These are phyloP conservation scores for Earliella scabrosa DNA, from an alignment of 1,284 basidiomycete species.

Conservation along the genomic window DNA sequence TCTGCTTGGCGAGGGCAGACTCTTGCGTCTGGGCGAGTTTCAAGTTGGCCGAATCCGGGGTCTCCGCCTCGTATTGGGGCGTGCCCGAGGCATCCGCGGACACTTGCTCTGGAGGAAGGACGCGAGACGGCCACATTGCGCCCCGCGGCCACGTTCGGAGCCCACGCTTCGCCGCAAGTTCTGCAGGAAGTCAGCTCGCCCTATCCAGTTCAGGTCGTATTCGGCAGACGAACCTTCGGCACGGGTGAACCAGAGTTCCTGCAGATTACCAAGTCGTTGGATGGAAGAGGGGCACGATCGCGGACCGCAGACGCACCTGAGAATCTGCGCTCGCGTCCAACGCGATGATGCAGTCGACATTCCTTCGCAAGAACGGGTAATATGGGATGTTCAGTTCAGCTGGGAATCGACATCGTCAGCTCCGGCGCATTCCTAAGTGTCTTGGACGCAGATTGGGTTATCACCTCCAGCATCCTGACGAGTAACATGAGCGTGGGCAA, in stretches of 20 bases:
- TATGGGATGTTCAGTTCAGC: slow-evolving; percentile 47
- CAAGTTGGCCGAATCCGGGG: slow-evolving; percentile 21
- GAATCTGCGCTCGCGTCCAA: slow-evolving; percentile 46
- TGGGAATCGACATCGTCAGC: too few relatives aligned
- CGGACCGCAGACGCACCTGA: slow-evolving; percentile 30
- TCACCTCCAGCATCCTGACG: slow-evolving; percentile 41
- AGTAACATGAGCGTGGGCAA: neutral
- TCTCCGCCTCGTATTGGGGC: slow-evolving; percentile 13
- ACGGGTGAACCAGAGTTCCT: slow-evolving; percentile 46
- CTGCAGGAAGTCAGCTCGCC: slow-evolving; percentile 18
- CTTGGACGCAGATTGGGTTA: too few relatives aligned
- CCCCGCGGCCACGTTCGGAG: slow-evolving; percentile 42
- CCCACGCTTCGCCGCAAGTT: slow-evolving; percentile 39
- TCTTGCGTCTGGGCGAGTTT: slow-evolving; percentile 33
- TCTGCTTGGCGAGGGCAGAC: slow-evolving; percentile 30
- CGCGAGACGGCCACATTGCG: slow-evolving; percentile 37
- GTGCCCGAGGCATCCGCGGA: slow-evolving; percentile 2
- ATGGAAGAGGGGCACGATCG: neutral
- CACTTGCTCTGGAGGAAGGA: slow-evolving; percentile 18
- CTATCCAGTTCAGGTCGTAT: neutral
- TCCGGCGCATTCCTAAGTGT: too few relatives aligned
- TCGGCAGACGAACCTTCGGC: slow-evolving; percentile 35
- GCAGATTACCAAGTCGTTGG: neutral
- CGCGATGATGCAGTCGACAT: slow-evolving; percentile 46
- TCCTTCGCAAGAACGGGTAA: slow-evolving; percentile 41